Percentiles rank a stretch among this genome's conserved stretches.
Conservation (phyloP, 495 filamentous ascomycete species). For the Penicillium soppii region DNA sequence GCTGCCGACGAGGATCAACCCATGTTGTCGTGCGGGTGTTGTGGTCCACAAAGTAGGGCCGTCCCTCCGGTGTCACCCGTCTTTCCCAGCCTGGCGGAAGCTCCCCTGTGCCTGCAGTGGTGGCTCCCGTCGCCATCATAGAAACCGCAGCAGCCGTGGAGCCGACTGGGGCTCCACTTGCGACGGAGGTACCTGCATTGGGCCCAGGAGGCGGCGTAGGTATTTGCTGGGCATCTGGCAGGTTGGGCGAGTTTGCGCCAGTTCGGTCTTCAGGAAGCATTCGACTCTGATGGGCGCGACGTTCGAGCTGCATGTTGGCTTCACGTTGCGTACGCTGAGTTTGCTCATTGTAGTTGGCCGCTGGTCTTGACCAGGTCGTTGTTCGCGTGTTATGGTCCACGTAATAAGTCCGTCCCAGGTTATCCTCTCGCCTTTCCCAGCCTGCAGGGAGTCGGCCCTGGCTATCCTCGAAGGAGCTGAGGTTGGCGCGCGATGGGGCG, state of each 20-base stretch:
- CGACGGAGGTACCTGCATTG: slow-evolving; percentile 7
- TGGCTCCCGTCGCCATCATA: slow-evolving; percentile 93
- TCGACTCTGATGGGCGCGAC: slow-evolving; percentile 89
- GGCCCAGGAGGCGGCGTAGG: slow-evolving; percentile 46
- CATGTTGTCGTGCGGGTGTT: slow-evolving; percentile 98
- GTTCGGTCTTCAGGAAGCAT: slow-evolving; percentile 96
- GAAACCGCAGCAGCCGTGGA: slow-evolving; percentile 59
- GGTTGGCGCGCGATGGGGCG: slow-evolving; percentile 48
- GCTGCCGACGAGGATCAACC: slow-evolving; percentile 97
- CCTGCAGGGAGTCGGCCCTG: slow-evolving; percentile 89
- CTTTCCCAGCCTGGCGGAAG: slow-evolving; percentile 97
- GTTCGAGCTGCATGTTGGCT: slow-evolving; percentile 86
- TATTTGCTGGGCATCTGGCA: slow-evolving; percentile 60
- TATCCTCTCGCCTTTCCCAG: slow-evolving; percentile 96
- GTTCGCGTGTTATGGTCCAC: slow-evolving; percentile 97
- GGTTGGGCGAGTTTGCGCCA: slow-evolving; percentile 86
- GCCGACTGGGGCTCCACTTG: slow-evolving; percentile 38
- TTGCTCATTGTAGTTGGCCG: slow-evolving; percentile 74
- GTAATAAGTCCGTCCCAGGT: slow-evolving; percentile 97
- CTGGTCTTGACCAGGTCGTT: slow-evolving; percentile 92
- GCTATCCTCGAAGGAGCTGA: slow-evolving; percentile 93
- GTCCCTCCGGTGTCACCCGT: slow-evolving; percentile 88
- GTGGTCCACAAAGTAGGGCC: slow-evolving; percentile 98
- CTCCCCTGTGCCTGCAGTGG: slow-evolving; percentile 91
- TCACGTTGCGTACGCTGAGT: slow-evolving; percentile 77